These are phyloP conservation scores for Haematococcus lacustris DNA, from an alignment of 139 green algal genomes.

Conservation along the genomic window DNA sequence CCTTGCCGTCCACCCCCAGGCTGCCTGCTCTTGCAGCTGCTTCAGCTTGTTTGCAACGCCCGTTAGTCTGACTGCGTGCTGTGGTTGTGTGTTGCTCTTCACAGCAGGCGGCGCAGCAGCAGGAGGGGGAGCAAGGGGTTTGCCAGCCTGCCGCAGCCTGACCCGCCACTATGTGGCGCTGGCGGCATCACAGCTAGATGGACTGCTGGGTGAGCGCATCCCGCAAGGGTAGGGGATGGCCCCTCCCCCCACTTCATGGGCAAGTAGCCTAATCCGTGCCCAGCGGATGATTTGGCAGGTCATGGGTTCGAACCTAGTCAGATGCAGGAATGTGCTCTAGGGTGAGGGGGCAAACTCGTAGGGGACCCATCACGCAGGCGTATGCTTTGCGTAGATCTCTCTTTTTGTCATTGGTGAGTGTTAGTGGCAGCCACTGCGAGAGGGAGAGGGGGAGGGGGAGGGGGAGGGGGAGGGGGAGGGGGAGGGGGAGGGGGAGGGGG, in stretches of 20 bases:
- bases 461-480: not conserved
- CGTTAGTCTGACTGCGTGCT: not conserved
- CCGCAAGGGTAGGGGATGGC: no score
- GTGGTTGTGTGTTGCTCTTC: not conserved
- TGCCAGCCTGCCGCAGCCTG: slow-evolving; percentile 18
- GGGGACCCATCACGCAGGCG: no score
- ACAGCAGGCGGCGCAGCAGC: not conserved
- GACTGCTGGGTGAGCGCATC: not conserved
- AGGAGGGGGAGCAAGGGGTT: not conserved
- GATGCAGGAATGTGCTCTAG: no score
- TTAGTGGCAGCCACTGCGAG: not conserved
- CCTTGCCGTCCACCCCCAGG: no score
- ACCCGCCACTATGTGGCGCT: slow-evolving; percentile 18
- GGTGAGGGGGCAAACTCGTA: not conserved
- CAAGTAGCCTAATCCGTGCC: not conserved
- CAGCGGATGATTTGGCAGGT: not conserved
- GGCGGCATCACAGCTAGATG: slow-evolving; percentile 17
- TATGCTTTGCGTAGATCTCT: no score
- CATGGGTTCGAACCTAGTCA: no score
- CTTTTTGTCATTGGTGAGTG: not conserved
- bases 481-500: no score
- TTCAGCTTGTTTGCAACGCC: not conserved
- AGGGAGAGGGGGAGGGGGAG: not conserved
- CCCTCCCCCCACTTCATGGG: no score
- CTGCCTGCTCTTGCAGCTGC: not conserved